Percentiles rank a stretch among this genome's conserved stretches.
Conservation (phyloP, 1,284 basidiomycete species). For the Coniferiporia sulphurascens region DNA sequence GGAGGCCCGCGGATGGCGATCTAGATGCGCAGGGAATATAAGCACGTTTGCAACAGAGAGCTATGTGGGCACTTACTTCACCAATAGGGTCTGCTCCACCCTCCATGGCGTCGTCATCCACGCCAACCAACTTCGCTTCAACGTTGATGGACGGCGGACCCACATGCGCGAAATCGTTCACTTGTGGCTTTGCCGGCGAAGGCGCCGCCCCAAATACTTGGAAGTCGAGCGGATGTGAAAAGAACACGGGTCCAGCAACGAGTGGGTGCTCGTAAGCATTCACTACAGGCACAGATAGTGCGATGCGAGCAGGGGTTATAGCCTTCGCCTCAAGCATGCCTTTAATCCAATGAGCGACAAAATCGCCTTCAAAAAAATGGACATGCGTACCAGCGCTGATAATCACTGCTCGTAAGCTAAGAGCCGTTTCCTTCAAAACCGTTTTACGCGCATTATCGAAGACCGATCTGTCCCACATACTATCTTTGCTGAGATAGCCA, state of each 20-base stretch:
- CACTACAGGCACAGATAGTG: slow-evolving; percentile 67
- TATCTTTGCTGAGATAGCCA: slow-evolving; percentile 69
- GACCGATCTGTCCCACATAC: slow-evolving; percentile 72
- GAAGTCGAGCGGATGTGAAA: slow-evolving; percentile 69
- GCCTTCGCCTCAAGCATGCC: slow-evolving; percentile 23
- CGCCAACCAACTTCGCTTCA: slow-evolving; percentile 62
- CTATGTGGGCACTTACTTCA: slow-evolving; percentile 35
- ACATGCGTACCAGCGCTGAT: slow-evolving; percentile 54
- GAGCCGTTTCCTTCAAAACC: slow-evolving; percentile 53
- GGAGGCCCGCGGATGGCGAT: slow-evolving; percentile 38
- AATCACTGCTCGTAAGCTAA: slow-evolving; percentile 55
- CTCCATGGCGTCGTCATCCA: slow-evolving; percentile 60
- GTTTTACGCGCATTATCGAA: slow-evolving; percentile 60
- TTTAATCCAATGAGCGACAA: background rate
- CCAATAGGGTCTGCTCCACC: slow-evolving; percentile 54
- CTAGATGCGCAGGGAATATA: slow-evolving; percentile 27
- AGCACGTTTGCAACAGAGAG: slow-evolving; percentile 32
- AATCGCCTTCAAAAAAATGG: background rate
- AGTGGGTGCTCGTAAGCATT: slow-evolving; percentile 55
- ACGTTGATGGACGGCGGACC: slow-evolving; percentile 72
- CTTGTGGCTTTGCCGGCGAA: slow-evolving; percentile 25
- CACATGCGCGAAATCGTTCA: slow-evolving; percentile 45
- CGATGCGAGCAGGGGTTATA: slow-evolving; percentile 58
- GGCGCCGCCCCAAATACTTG: slow-evolving; percentile 50
- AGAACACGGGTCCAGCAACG: slow-evolving; percentile 63